Evolutionary conservation across 495 filamentous ascomycete species (phyloP).

Genomic region (Penicillium mononematosum): DNA sequence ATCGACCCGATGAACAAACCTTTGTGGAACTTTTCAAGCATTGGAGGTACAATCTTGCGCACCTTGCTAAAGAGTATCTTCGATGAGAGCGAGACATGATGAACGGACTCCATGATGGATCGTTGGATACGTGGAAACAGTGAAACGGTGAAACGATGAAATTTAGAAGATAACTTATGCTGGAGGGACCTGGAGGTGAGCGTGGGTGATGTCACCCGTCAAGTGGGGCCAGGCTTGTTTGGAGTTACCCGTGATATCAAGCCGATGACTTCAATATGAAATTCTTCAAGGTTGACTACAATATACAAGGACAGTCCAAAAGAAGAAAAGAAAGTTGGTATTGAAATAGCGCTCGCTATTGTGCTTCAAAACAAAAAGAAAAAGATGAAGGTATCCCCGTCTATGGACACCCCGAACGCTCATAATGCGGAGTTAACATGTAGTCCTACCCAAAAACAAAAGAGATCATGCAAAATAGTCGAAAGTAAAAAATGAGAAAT

Average conservation of each 20-base stretch:
- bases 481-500: slow-evolving; percentile 14
- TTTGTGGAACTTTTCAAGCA: slow-evolving; percentile 97
- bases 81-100: slow-evolving; percentile 56
- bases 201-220: slow-evolving; percentile 44
- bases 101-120: slow-evolving; percentile 38
- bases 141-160: background rate
- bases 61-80: slow-evolving; percentile 77
- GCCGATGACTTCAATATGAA: slow-evolving; percentile 10
- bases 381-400: slow-evolving; percentile 26
- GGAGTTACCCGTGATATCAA: background rate
- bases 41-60: slow-evolving; percentile 87
- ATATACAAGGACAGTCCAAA: background rate
- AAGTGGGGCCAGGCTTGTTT: slow-evolving; percentile 34
- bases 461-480: background rate
- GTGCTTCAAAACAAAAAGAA: slow-evolving; percentile 15
- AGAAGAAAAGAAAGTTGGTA: slow-evolving; percentile 24
- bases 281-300: background rate
- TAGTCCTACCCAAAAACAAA: slow-evolving; percentile 13
- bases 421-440: slow-evolving; percentile 31
- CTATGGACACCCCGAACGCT: slow-evolving; percentile 40
- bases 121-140: background rate
- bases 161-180: background rate
- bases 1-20: slow-evolving; percentile 47
- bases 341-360: slow-evolving; percentile 33
- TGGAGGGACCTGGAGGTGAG: background rate